These are phyloP conservation scores for Aspergillus coremiiformis DNA, from an alignment of 495 filamentous ascomycete genomes.

Conservation along the genomic window DNA sequence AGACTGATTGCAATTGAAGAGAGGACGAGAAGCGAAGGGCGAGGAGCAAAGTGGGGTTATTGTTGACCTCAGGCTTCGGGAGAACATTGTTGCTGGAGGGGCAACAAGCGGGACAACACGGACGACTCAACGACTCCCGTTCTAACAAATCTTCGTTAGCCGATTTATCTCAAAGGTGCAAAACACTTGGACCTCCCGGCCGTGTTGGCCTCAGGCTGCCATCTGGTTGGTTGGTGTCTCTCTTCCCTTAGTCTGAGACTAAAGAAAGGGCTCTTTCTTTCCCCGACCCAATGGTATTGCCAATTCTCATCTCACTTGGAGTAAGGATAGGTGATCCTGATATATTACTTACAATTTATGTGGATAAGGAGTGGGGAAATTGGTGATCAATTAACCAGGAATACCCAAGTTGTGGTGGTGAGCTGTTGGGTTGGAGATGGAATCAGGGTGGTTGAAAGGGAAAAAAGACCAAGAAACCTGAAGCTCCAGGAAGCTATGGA, in stretches of 20 bases:
- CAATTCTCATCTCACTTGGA: not conserved
- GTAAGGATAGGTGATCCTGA: not conserved
- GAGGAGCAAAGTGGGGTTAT: constrained; percentile 38
- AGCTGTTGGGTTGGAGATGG: not conserved
- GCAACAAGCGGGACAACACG: constrained; percentile 16
- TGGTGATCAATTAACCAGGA: not conserved
- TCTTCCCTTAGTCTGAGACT: not conserved
- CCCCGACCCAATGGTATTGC: not conserved
- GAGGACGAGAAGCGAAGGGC: constrained; percentile 39
- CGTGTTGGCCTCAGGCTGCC: constrained; percentile 8
- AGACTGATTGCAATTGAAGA: constrained; percentile 37
- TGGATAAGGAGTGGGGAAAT: not conserved
- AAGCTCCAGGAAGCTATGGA: not conserved
- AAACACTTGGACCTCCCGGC: not conserved
- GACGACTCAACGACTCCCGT: no score
- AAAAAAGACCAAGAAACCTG: not conserved
- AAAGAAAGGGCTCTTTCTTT: not conserved
- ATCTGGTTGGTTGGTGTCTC: constrained; percentile 2
- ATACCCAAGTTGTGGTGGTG: not conserved
- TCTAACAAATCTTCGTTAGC: constrained; percentile 11
- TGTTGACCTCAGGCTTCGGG: constrained; percentile 40
- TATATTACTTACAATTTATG: not conserved
- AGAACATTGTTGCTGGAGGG: constrained; percentile 46
- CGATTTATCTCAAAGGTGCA: constrained; percentile 17
- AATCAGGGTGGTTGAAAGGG: not conserved